phyloP scores from a whole-genome alignment of 176 grass and related monocot species.

The Rhynchospora breviuscula region DNA sequence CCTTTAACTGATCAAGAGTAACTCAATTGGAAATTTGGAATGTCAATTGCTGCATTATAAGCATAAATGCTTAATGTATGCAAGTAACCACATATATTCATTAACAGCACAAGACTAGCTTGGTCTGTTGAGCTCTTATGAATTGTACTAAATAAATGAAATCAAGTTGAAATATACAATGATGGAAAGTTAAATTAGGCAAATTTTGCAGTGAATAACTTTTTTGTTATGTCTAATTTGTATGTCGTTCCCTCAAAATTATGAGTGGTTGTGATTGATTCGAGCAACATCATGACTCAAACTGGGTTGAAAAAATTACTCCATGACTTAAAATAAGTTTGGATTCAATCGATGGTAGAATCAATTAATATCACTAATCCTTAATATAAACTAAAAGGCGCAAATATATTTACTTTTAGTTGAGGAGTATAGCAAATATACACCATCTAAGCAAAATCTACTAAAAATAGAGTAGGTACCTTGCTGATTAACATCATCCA shows the following conservation, averaged over 20 bases:
- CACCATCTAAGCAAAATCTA: neutral
- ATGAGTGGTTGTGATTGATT: no score
- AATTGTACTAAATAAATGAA: constrained; percentile 46
- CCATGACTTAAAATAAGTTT: neutral
- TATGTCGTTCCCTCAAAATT: no score
- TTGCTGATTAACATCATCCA: constrained; percentile 88
- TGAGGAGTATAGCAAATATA: neutral
- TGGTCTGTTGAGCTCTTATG: constrained; percentile 57
- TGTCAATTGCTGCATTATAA: no score
- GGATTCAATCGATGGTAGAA: neutral
- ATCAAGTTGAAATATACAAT: neutral
- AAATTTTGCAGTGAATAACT: neutral
- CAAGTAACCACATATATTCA: constrained; percentile 61
- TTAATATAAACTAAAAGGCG: neutral
- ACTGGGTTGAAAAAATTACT: no score
- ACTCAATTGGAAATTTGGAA: no score
- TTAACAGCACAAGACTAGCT: constrained; percentile 69
- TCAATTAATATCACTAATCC: neutral
- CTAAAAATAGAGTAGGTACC: neutral
- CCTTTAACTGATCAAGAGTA: no score
- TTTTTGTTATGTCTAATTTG: no score
- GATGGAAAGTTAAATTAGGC: neutral
- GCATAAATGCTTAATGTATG: no score
- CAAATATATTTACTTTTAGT: neutral
- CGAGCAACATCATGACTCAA: no score